phyloP scores from a whole-genome alignment of 1,139 yeast genomes.

The Trichomonascaceae sp. region DNA sequence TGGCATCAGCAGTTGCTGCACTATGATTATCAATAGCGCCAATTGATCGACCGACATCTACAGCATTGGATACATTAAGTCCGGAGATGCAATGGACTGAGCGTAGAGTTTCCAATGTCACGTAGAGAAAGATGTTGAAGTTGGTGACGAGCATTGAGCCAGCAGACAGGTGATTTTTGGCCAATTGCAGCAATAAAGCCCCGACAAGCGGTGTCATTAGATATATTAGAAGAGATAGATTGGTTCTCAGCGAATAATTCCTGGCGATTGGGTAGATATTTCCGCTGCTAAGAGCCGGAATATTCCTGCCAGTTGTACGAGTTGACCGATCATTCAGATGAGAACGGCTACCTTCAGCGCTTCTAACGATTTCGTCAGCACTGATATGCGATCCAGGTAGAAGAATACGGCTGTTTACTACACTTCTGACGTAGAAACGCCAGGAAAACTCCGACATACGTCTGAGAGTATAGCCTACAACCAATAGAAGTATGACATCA shows the following conservation, averaged over 20 bases:
- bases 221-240: slow-evolving; percentile 14
- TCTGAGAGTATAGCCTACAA: slow-evolving; percentile 25
- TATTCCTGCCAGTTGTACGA: background rate
- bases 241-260: background rate
- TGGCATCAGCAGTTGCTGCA: background rate
- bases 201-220: slow-evolving; percentile 23
- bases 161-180: slow-evolving; percentile 19
- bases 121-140: slow-evolving; percentile 24
- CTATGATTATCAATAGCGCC: background rate
- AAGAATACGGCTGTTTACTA: background rate
- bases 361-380: background rate
- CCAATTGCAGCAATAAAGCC: slow-evolving; percentile 17
- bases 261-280: background rate
- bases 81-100: slow-evolving; percentile 16
- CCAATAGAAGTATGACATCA: slow-evolving; percentile 21
- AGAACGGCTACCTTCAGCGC: background rate
- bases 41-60: background rate
- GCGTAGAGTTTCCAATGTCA: slow-evolving; percentile 20
- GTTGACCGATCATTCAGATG: background rate
- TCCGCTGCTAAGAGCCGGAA: background rate
- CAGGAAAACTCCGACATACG: slow-evolving; percentile 23
- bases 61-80: background rate
- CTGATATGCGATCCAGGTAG: background rate
- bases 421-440: slow-evolving; percentile 15
- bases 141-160: slow-evolving; percentile 21